Conservation (phyloP, 805 yeast species). For the Ogataea trehaloabstinens region DNA sequence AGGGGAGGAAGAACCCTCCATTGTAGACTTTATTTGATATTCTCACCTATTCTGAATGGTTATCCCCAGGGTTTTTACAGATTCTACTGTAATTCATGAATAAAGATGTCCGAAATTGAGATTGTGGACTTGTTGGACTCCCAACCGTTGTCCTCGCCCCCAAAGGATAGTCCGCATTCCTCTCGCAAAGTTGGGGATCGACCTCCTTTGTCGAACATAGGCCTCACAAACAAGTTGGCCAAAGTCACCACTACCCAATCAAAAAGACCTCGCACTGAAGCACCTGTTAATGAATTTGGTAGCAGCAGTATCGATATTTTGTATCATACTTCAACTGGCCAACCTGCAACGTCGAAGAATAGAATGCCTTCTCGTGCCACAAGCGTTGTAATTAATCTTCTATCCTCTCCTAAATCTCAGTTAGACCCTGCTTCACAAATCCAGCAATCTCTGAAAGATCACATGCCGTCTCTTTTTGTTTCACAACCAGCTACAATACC, state of each 20-base stretch:
- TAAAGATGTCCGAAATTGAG: conserved; percentile 10
- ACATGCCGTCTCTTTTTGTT: conserved; percentile 5
- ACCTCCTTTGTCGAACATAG: background rate
- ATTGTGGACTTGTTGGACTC: conserved; percentile 6
- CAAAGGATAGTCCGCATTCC: background rate
- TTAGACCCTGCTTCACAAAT: background rate
- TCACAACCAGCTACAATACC: conserved; percentile 4
- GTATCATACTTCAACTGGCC: background rate
- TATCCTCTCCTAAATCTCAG: conserved; percentile 1
- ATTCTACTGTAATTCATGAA: no score
- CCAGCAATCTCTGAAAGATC: background rate
- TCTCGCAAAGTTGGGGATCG: background rate
- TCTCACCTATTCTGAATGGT: no score
- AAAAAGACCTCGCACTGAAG: no score
- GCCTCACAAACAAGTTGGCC: background rate
- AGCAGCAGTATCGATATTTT: background rate
- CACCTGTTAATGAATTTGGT: background rate
- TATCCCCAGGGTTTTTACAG: no score
- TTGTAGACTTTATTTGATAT: no score
- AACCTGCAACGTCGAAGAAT: background rate
- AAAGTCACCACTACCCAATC: background rate
- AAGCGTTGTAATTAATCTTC: conserved; percentile 3
- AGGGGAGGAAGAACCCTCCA: no score
- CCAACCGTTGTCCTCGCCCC: conserved; percentile 6
- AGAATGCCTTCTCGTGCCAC: background rate